Evolutionary conservation across 192 early-diverging fungal genomes (phyloP).

Genomic region (Umbelopsis sp.): DNA sequence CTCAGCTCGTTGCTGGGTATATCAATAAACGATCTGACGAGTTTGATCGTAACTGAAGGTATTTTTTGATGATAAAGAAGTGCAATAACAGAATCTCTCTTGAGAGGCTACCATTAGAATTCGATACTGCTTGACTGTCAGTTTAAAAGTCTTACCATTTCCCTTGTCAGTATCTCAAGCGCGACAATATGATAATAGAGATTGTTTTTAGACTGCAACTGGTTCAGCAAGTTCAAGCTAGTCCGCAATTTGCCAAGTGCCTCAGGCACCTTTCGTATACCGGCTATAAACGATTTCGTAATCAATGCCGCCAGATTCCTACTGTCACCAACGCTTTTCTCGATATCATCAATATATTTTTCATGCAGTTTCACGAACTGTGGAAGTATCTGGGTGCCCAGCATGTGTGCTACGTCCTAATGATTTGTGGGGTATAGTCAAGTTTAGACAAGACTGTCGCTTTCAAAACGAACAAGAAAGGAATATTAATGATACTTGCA

Average conservation of each 20-base stretch:
- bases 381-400: constrained; percentile 27
- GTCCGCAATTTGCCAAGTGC: constrained; percentile 24
- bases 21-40: constrained; percentile 44
- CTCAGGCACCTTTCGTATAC: constrained; percentile 38
- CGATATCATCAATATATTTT: background rate
- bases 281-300: constrained; percentile 34
- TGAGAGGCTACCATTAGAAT: no score
- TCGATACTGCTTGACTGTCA: no score
- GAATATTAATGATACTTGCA: background rate
- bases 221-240: constrained; percentile 40
- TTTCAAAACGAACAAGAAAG: background rate
- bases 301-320: constrained; percentile 31
- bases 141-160: constrained; percentile 39
- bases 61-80: constrained; percentile 40
- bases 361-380: constrained; percentile 37
- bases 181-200: constrained; percentile 44
- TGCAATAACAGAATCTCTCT: constrained; percentile 39
- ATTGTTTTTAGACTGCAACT: constrained; percentile 33
- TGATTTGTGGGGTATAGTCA: background rate
- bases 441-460: no score
- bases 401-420: constrained; percentile 33
- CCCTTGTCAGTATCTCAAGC: constrained; percentile 48
- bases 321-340: constrained; percentile 27
- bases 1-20: constrained; percentile 21
- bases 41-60: constrained; percentile 41